These are phyloP conservation scores for Agrocybe praecox DNA, from an alignment of 768 basidiomycete genomes.

Conservation along the genomic window DNA sequence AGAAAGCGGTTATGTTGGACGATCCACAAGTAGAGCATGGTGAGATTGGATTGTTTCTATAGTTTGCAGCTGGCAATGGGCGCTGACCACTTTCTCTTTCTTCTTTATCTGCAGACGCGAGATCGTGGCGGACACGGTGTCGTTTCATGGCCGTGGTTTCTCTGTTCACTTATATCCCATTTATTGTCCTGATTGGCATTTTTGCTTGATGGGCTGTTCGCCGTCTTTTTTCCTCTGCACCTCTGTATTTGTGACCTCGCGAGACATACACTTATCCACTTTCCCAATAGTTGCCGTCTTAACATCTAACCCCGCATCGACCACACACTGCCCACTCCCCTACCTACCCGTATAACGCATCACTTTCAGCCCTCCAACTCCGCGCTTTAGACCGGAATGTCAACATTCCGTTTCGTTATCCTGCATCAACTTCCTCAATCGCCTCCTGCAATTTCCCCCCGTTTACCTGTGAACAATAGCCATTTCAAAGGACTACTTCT, in stretches of 20 bases:
- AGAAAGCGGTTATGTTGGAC: constrained; percentile 74
- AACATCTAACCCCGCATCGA: constrained; percentile 2
- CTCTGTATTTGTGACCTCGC: constrained; percentile 14
- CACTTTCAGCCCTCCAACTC: background rate
- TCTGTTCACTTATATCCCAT: constrained; percentile 76
- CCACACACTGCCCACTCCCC: constrained; percentile 1
- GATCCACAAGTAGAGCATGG: constrained; percentile 82
- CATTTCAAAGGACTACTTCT: constrained; percentile 20
- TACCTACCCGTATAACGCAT: background rate
- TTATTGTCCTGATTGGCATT: constrained; percentile 73
- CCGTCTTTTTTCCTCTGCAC: constrained; percentile 4
- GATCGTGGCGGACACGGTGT: constrained; percentile 74
- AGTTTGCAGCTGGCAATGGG: background rate
- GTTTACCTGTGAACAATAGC: constrained; percentile 8
- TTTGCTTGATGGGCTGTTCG: constrained; percentile 41
- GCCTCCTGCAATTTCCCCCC: background rate
- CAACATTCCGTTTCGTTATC: constrained; percentile 10
- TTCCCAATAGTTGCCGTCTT: constrained; percentile 1
- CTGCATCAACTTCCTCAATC: constrained; percentile 3
- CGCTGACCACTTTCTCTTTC: background rate
- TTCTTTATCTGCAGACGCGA: constrained; percentile 54
- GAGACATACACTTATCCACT: constrained; percentile 1
- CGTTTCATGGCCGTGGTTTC: constrained; percentile 72
- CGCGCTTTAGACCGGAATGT: background rate
- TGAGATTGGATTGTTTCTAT: constrained; percentile 35